These are phyloP conservation scores for Diaporthe helianthi DNA, from an alignment of 2,329 filamentous ascomycete species.

Conservation along the genomic window DNA sequence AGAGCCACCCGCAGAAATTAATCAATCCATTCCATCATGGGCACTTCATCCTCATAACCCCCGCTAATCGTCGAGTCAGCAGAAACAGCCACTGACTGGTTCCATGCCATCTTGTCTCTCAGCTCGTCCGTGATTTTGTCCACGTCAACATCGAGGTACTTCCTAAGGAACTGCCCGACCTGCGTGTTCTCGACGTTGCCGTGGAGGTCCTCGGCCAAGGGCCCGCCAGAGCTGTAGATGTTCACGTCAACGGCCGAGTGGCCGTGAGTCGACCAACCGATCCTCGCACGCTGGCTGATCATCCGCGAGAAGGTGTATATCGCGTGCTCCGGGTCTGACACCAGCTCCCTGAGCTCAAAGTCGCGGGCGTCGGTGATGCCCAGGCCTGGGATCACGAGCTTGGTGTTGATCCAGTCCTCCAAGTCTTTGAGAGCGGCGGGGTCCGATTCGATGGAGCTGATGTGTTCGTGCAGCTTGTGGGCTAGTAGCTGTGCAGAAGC, in stretches of 20 bases:
- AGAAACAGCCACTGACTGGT: slow-evolving; percentile 28
- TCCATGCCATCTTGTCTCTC: slow-evolving; percentile 56
- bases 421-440: slow-evolving; percentile 48
- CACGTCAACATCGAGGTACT: slow-evolving; percentile 83
- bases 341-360: slow-evolving; percentile 72
- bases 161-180: slow-evolving; percentile 79
- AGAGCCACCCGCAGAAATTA: neutral
- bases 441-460: slow-evolving; percentile 49
- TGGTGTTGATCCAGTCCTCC: slow-evolving; percentile 70
- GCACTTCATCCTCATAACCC: slow-evolving; percentile 27
- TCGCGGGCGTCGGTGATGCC: slow-evolving; percentile 78
- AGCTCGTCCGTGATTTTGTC: slow-evolving; percentile 79
- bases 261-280: slow-evolving; percentile 94
- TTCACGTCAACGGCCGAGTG: slow-evolving; percentile 96
- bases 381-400: slow-evolving; percentile 73
- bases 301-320: slow-evolving; percentile 77
- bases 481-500: slow-evolving; percentile 78
- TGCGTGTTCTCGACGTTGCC: slow-evolving; percentile 98
- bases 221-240: slow-evolving; percentile 82
- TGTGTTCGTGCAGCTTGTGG: slow-evolving; percentile 65
- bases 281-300: slow-evolving; percentile 83
- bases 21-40: slow-evolving; percentile 24
- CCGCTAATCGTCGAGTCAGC: slow-evolving; percentile 13
- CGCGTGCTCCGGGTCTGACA: slow-evolving; percentile 62
- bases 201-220: slow-evolving; percentile 67